These are phyloP conservation scores for Podospora fimiseda DNA, from an alignment of 495 filamentous ascomycete species.

Conservation along the genomic window DNA sequence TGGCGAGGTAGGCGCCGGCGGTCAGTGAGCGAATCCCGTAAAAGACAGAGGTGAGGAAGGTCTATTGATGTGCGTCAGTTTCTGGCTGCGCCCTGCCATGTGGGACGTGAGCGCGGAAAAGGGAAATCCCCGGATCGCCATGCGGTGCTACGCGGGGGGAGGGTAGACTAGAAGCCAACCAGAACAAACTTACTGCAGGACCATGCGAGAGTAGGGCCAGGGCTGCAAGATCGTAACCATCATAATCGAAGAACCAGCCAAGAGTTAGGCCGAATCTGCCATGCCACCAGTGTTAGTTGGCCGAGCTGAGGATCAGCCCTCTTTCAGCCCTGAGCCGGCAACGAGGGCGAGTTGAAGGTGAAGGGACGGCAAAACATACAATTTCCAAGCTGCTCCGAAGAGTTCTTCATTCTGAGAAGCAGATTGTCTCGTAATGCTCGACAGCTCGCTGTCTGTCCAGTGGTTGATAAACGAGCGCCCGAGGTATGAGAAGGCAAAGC, in stretches of 20 bases:
- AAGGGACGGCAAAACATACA: constrained; percentile 32
- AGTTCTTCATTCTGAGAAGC: constrained; percentile 56
- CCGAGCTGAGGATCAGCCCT: constrained; percentile 23
- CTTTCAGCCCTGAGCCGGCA: constrained; percentile 20
- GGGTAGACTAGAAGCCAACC: not conserved
- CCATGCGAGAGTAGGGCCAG: constrained; percentile 64
- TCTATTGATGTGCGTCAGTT: constrained; percentile 31
- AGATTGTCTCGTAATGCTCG: constrained; percentile 52
- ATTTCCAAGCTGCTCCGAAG: constrained; percentile 58
- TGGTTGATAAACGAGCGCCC: constrained; percentile 50
- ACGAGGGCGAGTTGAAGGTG: constrained; percentile 9
- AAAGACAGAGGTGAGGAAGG: constrained; percentile 65
- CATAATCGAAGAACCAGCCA: constrained; percentile 64
- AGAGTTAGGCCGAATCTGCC: constrained; percentile 58
- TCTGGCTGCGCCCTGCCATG: constrained; percentile 6
- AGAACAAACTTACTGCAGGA: constrained; percentile 48
- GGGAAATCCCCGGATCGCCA: constrained; percentile 7
- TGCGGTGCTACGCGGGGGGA: constrained; percentile 6
- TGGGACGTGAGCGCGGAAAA: not conserved
- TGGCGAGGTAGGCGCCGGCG: constrained; percentile 47
- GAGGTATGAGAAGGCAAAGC: constrained; percentile 51
- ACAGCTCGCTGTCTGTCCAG: constrained; percentile 50
- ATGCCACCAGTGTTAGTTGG: constrained; percentile 17
- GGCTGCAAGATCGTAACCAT: constrained; percentile 63
- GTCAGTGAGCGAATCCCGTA: constrained; percentile 59